A percentile compares a stretch with the other conserved stretches of the same genome.
Evolutionary conservation across 2,329 filamentous ascomycete species (phyloP).

Genomic region (Cyphellophora attinorum): DNA sequence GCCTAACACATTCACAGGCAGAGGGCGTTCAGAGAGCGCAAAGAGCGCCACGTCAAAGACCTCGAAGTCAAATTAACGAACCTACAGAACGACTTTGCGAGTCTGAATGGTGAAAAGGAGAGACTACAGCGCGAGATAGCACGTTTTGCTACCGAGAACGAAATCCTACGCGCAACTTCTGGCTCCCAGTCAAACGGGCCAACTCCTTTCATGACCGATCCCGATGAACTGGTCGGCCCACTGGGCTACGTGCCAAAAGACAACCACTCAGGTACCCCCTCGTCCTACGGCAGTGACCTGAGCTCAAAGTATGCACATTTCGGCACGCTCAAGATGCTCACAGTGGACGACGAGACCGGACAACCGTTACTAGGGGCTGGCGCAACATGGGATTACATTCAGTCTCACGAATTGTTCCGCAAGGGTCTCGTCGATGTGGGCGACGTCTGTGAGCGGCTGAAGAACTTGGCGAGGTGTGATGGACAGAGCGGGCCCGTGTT

Average conservation of each 20-base stretch:
- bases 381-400: conserved; percentile 84
- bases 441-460: conserved; percentile 69
- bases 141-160: conserved; percentile 79
- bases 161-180: conserved; percentile 77
- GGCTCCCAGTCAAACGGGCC: conserved; percentile 18
- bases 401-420: conserved; percentile 66
- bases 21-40: conserved; percentile 90
- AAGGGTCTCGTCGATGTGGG: conserved; percentile 71
- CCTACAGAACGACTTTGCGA: conserved; percentile 64
- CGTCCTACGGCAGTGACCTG: conserved; percentile 28
- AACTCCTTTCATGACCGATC: conserved; percentile 15
- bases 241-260: conserved; percentile 64
- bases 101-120: conserved; percentile 74
- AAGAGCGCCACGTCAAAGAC: conserved; percentile 88
- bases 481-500: conserved; percentile 84
- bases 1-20: conserved; percentile 49
- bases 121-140: conserved; percentile 75
- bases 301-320: conserved; percentile 20
- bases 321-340: conserved; percentile 11
- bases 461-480: conserved; percentile 67
- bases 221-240: conserved; percentile 45
- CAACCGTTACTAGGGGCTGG: conserved; percentile 63
- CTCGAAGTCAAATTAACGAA: conserved; percentile 75
- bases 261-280: conserved; percentile 20
- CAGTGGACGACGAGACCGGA: conserved; percentile 51